Evolutionary conservation across 78 protist species (phyloP).

Genomic region (Diacronema lutheri): DNA sequence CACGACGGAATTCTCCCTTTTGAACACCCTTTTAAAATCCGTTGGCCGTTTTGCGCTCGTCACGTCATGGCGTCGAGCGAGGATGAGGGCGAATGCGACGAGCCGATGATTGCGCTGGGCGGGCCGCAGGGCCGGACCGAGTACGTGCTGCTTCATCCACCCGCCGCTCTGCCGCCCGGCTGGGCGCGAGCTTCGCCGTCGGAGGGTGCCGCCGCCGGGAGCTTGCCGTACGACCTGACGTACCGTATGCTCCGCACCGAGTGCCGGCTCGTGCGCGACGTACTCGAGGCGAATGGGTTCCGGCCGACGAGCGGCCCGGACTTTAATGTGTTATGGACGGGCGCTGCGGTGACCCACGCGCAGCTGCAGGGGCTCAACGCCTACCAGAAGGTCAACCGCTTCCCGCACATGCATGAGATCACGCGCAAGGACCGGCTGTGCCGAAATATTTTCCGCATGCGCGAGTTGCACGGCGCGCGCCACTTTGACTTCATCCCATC

Average conservation of each 20-base stretch:
- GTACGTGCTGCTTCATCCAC: too few species aligned
- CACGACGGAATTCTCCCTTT: too few species aligned
- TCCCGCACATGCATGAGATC: conserved; percentile 46
- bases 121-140: too few species aligned
- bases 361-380: neutral
- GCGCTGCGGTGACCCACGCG: neutral
- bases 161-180: too few species aligned
- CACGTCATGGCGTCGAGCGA: too few species aligned
- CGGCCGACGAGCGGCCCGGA: neutral
- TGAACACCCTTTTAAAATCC: too few species aligned
- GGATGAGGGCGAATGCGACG: too few species aligned
- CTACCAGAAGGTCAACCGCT: conserved; percentile 58
- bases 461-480: neutral
- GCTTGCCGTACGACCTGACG: neutral
- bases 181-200: too few species aligned
- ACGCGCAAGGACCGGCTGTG: conserved; percentile 55
- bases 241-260: neutral
- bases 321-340: neutral
- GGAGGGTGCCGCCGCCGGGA: too few species aligned
- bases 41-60: too few species aligned
- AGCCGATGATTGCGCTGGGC: too few species aligned
- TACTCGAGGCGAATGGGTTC: conserved; percentile 10
- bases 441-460: neutral
- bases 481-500: conserved; percentile 17
- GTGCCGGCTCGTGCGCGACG: neutral